Evolutionary conservation across 148 eudicot genomes (phyloP).

Genomic region (Rhododendron ovatum): DNA sequence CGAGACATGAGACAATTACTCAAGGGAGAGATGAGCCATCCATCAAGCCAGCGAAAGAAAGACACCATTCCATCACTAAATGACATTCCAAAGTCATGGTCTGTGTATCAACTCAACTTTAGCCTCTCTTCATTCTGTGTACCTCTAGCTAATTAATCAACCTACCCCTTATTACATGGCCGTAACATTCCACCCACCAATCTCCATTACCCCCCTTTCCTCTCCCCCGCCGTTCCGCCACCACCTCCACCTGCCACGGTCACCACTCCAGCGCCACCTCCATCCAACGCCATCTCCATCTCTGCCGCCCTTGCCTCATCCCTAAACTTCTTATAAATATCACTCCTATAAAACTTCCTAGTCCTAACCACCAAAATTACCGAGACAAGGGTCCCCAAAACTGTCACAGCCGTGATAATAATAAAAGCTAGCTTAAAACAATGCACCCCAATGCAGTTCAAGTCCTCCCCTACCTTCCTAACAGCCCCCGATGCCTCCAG

Average conservation of each 20-base stretch:
- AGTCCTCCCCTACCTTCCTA: conserved; percentile 20
- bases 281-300: conserved; percentile 20
- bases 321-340: conserved; percentile 31
- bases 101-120: background rate
- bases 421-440: conserved; percentile 28
- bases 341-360: conserved; percentile 34
- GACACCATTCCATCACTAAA: background rate
- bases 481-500: conserved; percentile 11
- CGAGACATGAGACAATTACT: background rate
- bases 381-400: conserved; percentile 25
- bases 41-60: background rate
- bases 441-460: conserved; percentile 25
- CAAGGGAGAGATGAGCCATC: background rate
- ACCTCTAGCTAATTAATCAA: background rate
- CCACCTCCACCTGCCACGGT: background rate
- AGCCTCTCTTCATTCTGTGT: background rate
- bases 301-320: conserved; percentile 13
- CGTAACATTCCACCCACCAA: background rate
- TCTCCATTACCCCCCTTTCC: background rate
- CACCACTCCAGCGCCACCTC: background rate
- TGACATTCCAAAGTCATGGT: background rate
- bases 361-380: conserved; percentile 31
- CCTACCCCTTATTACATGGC: background rate
- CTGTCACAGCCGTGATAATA: conserved; percentile 23
- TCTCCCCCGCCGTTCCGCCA: background rate